Base-by-base conservation (phyloP, 179 eudicot species). In the Patellifolia procumbens region DNA sequence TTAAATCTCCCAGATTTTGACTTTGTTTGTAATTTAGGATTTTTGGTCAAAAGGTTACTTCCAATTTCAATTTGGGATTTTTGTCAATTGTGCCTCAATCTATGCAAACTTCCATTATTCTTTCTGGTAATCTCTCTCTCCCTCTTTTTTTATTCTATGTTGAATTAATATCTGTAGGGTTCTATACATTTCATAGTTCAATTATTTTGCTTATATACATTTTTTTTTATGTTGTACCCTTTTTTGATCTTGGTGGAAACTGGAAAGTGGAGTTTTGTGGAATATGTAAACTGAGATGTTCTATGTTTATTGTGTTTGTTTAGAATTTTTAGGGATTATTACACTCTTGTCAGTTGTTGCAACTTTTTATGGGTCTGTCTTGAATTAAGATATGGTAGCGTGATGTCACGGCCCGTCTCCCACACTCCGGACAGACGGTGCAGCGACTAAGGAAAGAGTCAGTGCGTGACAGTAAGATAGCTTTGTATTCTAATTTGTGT, bases 101-200 rank as follows among this genome's bases (percentile, higher is more conserved):
- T 78, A 69, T 74, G 81, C 65, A 42, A 78, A 74, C 60, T n/a
- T 69, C 7, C 62, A 39, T 43, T 62, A 17, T 24, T 81, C 34
- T 78, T 49, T 51, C 32, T 46, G 37, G 81, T 81, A 81, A 65
- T 77, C 19, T 48, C 31, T 7, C 37, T 74, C 22, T 79, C 68
- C 59, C 42, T 74, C 69, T 74, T n/a, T n/a, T n/a, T n/a, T n/a
- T 34, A 39, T 9, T 22, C 37, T 49, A 1, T 48, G 5, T 43
- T 48, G 53, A 26, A 55, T 51, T n/a, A 17, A 8, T 72, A 45
- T 72, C 5, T 46, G 20, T 4, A 70, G 26, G 63, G 58, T 66
- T 45, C 2, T 73, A 28, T 39, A 24, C n/a, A 24, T 7, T 39
- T 37, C n/a, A 56, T 43, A 22, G 42, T 39, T 72, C 48, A 73